phyloP scores from a whole-genome alignment of 805 yeast genomes.

The Metschnikowia baotianmanensis region DNA sequence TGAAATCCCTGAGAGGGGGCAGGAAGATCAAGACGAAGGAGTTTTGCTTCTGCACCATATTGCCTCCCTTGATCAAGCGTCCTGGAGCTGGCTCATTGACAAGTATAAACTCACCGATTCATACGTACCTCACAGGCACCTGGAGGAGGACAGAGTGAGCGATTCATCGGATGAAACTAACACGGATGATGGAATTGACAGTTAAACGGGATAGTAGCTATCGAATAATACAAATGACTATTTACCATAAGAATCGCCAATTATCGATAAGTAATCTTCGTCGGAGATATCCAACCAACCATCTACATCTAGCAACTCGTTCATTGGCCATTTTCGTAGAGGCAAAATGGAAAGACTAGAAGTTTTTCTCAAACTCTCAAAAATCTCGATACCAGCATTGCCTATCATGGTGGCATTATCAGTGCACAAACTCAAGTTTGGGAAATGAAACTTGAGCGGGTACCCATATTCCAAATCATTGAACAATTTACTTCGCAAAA shows the following conservation, averaged over 20 bases:
- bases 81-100: conserved; percentile 61
- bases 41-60: conserved; percentile 52
- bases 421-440: conserved; percentile 73
- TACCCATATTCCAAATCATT: conserved; percentile 28
- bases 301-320: conserved; percentile 45
- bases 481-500: conserved; percentile 49
- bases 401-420: conserved; percentile 98
- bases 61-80: conserved; percentile 62
- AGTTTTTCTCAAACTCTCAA: conserved; percentile 48
- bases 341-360: conserved; percentile 62
- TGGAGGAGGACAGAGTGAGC: conserved; percentile 13
- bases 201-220: neutral
- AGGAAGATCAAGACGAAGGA: conserved; percentile 18
- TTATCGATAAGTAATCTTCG: conserved; percentile 9
- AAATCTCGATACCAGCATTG: conserved; percentile 91
- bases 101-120: conserved; percentile 55
- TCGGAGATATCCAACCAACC: conserved; percentile 44
- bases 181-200: neutral
- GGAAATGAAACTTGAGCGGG: conserved; percentile 52
- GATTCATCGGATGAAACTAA: conserved; percentile 1
- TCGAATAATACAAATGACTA: neutral
- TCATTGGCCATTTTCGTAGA: conserved; percentile 78
- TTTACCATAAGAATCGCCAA: conserved; percentile 9
- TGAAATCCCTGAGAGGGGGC: conserved; percentile 21
- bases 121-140: conserved; percentile 45